Conservation (phyloP, 306 rosid species). For the Lupinus albus region DNA sequence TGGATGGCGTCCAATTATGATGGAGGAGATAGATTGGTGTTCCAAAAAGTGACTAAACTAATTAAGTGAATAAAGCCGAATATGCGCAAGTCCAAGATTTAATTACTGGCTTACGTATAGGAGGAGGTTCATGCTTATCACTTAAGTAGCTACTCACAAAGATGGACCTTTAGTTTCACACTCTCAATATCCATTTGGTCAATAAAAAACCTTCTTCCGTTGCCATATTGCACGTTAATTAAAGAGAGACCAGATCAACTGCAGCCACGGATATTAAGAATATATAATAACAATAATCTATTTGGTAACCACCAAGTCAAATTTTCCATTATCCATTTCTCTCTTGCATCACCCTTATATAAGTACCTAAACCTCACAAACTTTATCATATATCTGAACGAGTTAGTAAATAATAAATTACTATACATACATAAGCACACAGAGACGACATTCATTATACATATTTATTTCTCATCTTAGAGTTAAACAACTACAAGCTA, state of each 20-base stretch:
- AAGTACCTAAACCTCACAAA: too few species aligned
- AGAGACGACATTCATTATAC: too few species aligned
- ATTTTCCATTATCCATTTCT: background rate
- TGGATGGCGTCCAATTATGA: background rate
- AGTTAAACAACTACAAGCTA: background rate
- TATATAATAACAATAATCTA: background rate
- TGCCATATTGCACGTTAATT: background rate
- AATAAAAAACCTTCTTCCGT: background rate
- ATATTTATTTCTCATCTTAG: too few species aligned
- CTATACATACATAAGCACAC: too few species aligned
- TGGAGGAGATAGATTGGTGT: too few species aligned
- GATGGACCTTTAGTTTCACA: conserved; percentile 24
- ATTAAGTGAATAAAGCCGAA: background rate
- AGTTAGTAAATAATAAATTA: too few species aligned
- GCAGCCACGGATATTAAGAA: background rate
- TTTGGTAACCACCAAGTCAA: background rate
- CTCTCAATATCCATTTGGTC: background rate
- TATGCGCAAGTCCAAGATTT: background rate
- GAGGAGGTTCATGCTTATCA: conserved; percentile 22
- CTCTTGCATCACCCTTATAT: background rate
- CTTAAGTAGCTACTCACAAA: background rate
- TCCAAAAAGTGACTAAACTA: background rate
- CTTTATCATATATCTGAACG: too few species aligned
- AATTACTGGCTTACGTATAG: background rate
- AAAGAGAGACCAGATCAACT: background rate